Evolutionary conservation across 371 early-diverging fungal species (phyloP), one percentile per base, ranked within the genome.

Genomic region (Mortierella polycephala): DNA sequence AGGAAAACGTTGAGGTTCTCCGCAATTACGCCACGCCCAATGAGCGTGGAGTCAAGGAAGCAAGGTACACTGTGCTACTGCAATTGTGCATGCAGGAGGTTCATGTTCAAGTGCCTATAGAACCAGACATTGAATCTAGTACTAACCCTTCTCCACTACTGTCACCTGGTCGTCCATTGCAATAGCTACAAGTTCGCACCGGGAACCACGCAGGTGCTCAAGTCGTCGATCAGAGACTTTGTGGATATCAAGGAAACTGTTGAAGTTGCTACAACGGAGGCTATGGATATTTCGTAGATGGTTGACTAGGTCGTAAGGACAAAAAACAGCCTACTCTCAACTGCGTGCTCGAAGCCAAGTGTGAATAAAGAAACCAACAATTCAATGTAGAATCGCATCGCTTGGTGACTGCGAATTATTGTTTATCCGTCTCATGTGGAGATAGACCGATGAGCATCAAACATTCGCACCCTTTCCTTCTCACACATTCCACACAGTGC

Each of bases 21-120:
- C 89, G 97, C 57, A 95, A 95, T 84, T 94, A 96, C 81, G 84
- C 81, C 58, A 89, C 81, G 72, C 99, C 99, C 30, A 98, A 97
- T 82, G 94, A 94, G 83, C 93, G 97, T 69, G 94, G 86, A 5
- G 76, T 82, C 58, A 96, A 96, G 85, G 93, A 95, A 82, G 90
- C 90, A 80, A 89, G 90, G 80, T 98, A 97, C 40, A 61, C 3
- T 9, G 20, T 16, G 10, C 30, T 30, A 30, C 30, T 30, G 30
- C 30, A 30, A 30, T 30, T 30, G 30, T 30, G 30, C 30, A 30
- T 30, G 30, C 30, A 30, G 1, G 30, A 30, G 30, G 4, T 30
- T 30, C 4, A 30, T 30, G 30, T 30, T 30, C 30, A 30, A 30
- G 30, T 30, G 30, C 30, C 30, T 30, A 30, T 30, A 30, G 30